phyloP scores from a whole-genome alignment of 441 rosid species.

The Raphanus hybrid region DNA sequence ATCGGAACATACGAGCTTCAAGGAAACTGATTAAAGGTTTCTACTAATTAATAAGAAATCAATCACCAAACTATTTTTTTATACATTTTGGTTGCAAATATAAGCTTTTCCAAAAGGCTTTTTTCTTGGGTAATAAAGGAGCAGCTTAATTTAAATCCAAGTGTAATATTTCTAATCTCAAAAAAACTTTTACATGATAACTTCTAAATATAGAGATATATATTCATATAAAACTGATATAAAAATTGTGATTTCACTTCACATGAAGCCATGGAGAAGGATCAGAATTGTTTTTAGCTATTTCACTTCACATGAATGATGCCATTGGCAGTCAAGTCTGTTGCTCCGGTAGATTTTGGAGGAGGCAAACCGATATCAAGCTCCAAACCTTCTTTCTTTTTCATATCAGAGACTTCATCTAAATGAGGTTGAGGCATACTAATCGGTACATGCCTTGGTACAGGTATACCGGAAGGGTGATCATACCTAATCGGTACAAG shows the following conservation, averaged over 20 bases:
- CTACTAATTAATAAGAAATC: too few relatives aligned
- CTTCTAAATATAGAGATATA: constrained; percentile 15
- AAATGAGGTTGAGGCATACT: background rate
- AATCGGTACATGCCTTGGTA: background rate
- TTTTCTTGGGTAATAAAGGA: background rate
- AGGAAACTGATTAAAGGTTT: too few relatives aligned
- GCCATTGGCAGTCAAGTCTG: background rate
- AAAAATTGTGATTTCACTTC: background rate
- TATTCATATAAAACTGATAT: constrained; percentile 22
- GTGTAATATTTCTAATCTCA: background rate
- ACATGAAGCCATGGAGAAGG: background rate
- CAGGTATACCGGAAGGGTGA: constrained; percentile 2
- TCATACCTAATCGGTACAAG: background rate
- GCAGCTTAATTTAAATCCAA: background rate
- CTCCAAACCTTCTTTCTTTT: background rate
- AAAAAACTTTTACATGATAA: constrained; percentile 17
- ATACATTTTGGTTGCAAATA: too few relatives aligned
- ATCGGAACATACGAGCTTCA: too few relatives aligned
- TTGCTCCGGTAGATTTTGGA: background rate
- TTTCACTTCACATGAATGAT: constrained; percentile 21
- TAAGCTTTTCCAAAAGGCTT: background rate
- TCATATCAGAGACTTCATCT: background rate
- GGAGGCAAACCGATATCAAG: constrained; percentile 2
- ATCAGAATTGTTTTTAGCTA: too few relatives aligned
- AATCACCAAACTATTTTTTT: too few relatives aligned